A percentile compares a stretch with the other conserved stretches of the same genome.
Conservation (phyloP, 164 flowering plant genomes). For the Malania oleifera region DNA sequence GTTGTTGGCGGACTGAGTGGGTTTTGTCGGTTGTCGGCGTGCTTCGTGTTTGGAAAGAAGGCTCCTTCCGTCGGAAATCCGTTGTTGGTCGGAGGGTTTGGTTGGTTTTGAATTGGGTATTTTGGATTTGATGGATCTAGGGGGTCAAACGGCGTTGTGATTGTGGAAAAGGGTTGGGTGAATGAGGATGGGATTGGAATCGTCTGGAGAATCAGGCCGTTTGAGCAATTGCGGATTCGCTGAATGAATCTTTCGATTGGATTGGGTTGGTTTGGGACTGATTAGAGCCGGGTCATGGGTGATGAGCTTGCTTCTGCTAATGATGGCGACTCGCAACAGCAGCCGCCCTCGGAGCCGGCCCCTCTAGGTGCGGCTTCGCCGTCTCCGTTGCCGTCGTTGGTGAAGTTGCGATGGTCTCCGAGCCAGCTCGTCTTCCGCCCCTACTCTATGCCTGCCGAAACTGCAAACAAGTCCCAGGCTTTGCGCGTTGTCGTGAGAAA, state of each 20-base stretch:
- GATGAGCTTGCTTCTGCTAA: conserved; percentile 39
- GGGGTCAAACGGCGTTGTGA: neutral
- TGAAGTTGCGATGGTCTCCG: conserved; percentile 42
- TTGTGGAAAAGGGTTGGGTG: conserved; percentile 1
- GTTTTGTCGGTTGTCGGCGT: too few species aligned
- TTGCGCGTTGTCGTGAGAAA: conserved; percentile 50
- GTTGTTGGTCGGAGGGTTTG: too few species aligned
- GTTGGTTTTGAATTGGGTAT: neutral
- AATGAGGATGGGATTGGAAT: conserved; percentile 60
- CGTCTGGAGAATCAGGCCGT: conserved; percentile 32
- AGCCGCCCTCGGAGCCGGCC: conserved; percentile 4
- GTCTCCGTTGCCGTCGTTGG: conserved; percentile 2
- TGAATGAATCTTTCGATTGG: conserved; percentile 11
- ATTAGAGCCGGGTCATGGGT: conserved; percentile 34
- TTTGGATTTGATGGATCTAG: neutral
- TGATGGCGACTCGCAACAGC: conserved; percentile 14
- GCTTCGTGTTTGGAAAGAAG: too few species aligned
- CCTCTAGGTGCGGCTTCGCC: conserved; percentile 15
- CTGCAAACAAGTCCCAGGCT: conserved; percentile 29
- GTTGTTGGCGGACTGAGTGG: too few species aligned
- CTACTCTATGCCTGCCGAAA: conserved; percentile 22
- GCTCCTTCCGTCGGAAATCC: too few species aligned
- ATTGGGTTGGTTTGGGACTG: conserved; percentile 5
- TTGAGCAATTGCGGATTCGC: conserved; percentile 4
- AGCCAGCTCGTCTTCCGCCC: conserved; percentile 40